Percentiles rank a stretch among this genome's conserved stretches.
phyloP scores from a whole-genome alignment of 2,329 filamentous ascomycete genomes.

The Fusarium pininemorale region DNA sequence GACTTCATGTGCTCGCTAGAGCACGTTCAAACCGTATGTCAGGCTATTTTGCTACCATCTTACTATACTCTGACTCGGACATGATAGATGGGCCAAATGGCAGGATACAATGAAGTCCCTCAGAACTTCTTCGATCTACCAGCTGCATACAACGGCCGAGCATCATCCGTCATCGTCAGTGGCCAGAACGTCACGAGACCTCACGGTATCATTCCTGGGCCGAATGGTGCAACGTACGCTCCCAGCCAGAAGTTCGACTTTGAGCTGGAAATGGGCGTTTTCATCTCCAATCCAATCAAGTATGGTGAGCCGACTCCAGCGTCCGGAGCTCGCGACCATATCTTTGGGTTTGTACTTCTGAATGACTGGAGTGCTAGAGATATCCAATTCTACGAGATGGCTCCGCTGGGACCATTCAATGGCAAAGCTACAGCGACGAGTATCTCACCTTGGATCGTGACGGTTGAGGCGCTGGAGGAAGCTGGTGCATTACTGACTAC shows the following conservation, averaged over 20 bases:
- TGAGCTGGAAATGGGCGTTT: not conserved
- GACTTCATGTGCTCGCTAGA: not conserved
- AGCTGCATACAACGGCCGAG: not conserved
- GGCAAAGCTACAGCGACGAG: not conserved
- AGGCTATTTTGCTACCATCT: rapidly evolving
- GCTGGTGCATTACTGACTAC: not conserved
- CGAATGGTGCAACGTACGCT: not conserved
- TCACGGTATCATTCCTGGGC: not conserved
- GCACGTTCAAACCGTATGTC: not conserved
- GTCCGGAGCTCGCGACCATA: not conserved
- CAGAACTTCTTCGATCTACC: not conserved
- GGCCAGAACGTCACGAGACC: not conserved
- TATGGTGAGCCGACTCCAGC: not conserved
- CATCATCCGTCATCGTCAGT: not conserved
- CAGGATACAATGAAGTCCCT: not conserved
- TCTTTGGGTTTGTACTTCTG: not conserved
- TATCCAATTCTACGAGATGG: not conserved
- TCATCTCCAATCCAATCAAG: not conserved
- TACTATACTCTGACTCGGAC: rapidly evolving
- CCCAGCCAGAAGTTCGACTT: not conserved
- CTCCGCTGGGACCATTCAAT: not conserved
- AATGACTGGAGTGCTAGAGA: not conserved
- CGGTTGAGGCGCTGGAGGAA: not conserved
- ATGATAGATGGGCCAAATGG: not conserved
- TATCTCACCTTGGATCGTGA: not conserved